These are phyloP conservation scores for Nitzschia sp. DNA, from an alignment of 108 stramenopile species.

Conservation along the genomic window DNA sequence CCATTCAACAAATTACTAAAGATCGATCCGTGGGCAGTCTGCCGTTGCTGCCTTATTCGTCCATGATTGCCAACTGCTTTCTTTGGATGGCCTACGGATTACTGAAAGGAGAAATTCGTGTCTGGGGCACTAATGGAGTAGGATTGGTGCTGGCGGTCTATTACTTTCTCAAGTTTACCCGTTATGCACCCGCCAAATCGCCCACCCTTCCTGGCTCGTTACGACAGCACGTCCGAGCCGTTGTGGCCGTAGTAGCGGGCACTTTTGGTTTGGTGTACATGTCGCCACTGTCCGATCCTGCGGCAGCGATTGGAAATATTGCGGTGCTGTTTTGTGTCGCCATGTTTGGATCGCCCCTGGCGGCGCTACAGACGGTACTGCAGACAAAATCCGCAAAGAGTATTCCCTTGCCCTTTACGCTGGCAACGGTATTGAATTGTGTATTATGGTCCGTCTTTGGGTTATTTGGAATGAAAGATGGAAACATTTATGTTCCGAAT, in stretches of 20 bases:
- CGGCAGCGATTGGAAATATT: constrained; percentile 37
- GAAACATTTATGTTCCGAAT: constrained; percentile 79
- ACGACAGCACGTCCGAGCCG: constrained; percentile 32
- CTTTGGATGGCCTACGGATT: constrained; percentile 59
- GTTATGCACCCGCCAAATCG: constrained; percentile 34
- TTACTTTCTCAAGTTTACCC: constrained; percentile 53
- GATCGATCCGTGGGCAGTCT: constrained; percentile 61
- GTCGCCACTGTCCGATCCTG: constrained; percentile 22
- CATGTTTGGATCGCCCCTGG: constrained; percentile 73
- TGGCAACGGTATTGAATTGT: constrained; percentile 76
- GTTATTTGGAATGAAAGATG: constrained; percentile 66
- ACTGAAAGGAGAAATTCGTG: constrained; percentile 41
- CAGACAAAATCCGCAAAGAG: constrained; percentile 67
- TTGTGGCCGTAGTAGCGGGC: constrained; percentile 31
- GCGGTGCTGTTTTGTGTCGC: constrained; percentile 59
- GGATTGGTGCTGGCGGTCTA: constrained; percentile 54
- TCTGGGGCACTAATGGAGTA: constrained; percentile 57
- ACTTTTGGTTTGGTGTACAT: constrained; percentile 19
- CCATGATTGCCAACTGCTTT: constrained; percentile 57
- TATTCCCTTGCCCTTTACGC: constrained; percentile 83
- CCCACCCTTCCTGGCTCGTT: constrained; percentile 55
- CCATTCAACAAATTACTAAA: constrained; percentile 52
- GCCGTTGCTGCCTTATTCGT: constrained; percentile 75
- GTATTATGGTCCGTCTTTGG: constrained; percentile 69
- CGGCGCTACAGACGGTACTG: constrained; percentile 67